Evolutionary conservation across 345 rosid species (phyloP), one percentile per base, ranked within the genome.

Genomic region (Erucastrum elatum): DNA sequence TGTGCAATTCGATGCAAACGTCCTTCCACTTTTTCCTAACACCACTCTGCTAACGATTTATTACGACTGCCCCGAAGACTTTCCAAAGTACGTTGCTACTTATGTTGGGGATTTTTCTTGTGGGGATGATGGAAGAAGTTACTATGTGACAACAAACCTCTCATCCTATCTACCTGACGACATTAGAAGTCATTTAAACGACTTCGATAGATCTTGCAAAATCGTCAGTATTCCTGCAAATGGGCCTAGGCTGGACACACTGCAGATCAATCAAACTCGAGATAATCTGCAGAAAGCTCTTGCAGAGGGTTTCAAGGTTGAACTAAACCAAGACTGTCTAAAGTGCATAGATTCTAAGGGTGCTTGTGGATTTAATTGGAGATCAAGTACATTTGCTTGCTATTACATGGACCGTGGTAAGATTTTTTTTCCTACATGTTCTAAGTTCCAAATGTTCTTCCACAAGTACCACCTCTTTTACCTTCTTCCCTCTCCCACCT

Each of bases 311-410:
- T 46, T 46, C 6, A 16, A 46, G 53, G 6, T 46, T 46, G n/a
- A 30, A 15, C 2, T 72, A 16, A 70, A 73, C 33, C 0, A 26
- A 0, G 2, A 17, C 1, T 87, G 88, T 68, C 10, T 12, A 0
- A 0, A 0, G 1, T 87, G 90, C 51, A 0, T 4, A 2, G 1
- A 0, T 0, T 27, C 74, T 2, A n/a, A 16, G 0, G 90, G 90
- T 7, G 17, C 12, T 62, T 87, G 88, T 46, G 88, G 88, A 35
- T 75, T 60, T 41, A 12, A 75, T 44, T 0, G 3, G 2, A 71
- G 8, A 0, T 10, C 46, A 4, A 11, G 1, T 35, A 6, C 0
- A 5, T 85, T 85, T 16, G 3, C 49, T 41, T 85, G 88, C 35
- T 29, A 29, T 29, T 8, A 41, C 44, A 0, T 12, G 0, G 51